Base-by-base conservation (phyloP, 2,329 filamentous ascomycete genomes). In the Fusarium piperis region DNA sequence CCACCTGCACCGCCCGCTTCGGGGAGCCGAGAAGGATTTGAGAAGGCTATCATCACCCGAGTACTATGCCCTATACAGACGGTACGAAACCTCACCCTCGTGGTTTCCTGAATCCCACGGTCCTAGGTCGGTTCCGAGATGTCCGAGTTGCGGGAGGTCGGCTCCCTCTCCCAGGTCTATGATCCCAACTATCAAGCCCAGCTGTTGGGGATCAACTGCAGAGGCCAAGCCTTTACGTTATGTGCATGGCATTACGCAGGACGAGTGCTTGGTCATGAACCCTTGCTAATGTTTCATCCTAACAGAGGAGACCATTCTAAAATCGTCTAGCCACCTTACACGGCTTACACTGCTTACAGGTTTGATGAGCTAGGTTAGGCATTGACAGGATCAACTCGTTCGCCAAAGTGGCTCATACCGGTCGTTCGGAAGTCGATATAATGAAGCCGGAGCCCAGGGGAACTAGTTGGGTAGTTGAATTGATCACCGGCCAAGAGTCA, bases 41-140 rank as follows among this genome's bases (percentile, higher is more conserved):
- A 20, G 52, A 33, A 52, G 13, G 12, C 20, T 39, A 46, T 30
- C 36, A 48, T 30, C 36, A 48, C 33, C 53, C 36, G 28, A 58
- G 56, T 32, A 33, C 56, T 51, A 44, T 58, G 18, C 59, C 56
- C 28, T 23, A 62, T 62, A 20, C 33, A 65, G 58, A 39, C 62
- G 62, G 57, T 39, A 38, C 38, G 57, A 55, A 23, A 44, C 28
- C 28, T 13, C 28, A 36, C n/a, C 33, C 52, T 38, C 35, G 52
- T 35, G 51, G 36, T 28, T 23, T 11, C 38, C 32, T 12, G n/a
- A n/a, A 52, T 39, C 44, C 35, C 36, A 59, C 57, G 16, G 39
- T 11, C n/a, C 44, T 36, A 26, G 20, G 30, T 15, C 38, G 30
- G 33, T 18, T 36, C 41, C 13, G 15, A 36, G 30, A 15, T 16